Evolutionary conservation across 2,329 filamentous ascomycete genomes (phyloP).

Genomic region (Penicillium aurantiogriseum): DNA sequence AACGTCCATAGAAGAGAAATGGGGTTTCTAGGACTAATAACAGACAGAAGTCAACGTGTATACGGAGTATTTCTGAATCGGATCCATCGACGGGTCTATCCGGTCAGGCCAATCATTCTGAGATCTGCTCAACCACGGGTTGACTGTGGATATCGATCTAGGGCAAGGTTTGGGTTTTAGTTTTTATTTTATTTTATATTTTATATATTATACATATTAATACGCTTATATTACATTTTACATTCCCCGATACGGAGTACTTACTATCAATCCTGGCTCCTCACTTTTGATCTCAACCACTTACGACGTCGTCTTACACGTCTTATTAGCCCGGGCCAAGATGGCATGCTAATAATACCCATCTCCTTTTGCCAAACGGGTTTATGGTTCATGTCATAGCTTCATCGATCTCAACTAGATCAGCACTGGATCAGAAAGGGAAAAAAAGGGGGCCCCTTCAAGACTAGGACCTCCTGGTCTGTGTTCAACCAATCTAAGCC

Average conservation of each 20-base stretch:
- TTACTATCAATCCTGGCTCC: background rate
- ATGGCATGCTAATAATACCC: constrained; percentile 19
- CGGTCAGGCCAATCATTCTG: constrained; percentile 24
- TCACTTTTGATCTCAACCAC: constrained; percentile 7
- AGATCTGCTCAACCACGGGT: constrained; percentile 25
- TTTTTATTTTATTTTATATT: background rate
- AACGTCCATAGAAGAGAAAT: constrained; percentile 19
- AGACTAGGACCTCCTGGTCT: constrained; percentile 10
- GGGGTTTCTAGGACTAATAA: constrained; percentile 2
- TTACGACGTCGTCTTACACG: background rate
- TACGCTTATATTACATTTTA: background rate
- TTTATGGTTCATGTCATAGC: background rate
- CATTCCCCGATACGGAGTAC: background rate
- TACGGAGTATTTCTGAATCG: constrained; percentile 19
- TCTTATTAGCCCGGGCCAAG: constrained; percentile 15
- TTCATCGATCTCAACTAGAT: background rate
- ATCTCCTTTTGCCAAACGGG: constrained; percentile 13
- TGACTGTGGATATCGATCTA: constrained; percentile 25
- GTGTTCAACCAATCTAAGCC: constrained; percentile 12
- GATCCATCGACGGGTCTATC: constrained; percentile 31
- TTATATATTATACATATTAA: background rate
- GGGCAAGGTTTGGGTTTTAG: constrained; percentile 3
- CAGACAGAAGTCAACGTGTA: background rate
- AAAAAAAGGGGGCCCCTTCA: constrained; percentile 1
- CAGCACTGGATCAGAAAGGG: background rate